Evolutionary conservation across 306 rosid genomes (phyloP).

Genomic region (Calophaca sinica): DNA sequence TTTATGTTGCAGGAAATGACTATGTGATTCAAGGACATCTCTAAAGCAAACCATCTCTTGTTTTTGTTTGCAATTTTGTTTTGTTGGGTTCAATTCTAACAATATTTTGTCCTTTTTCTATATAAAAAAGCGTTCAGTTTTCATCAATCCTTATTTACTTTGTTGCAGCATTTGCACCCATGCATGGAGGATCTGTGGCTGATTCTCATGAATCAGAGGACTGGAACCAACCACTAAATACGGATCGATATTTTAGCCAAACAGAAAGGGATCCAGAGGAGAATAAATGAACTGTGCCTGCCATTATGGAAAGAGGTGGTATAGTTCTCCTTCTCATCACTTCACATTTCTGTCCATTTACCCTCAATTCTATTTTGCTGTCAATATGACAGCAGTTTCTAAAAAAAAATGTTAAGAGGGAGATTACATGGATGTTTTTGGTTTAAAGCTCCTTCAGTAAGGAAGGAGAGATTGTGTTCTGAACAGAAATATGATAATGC

Average conservation of each 20-base stretch:
- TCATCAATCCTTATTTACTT: slow-evolving; percentile 27
- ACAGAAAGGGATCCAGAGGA: slow-evolving; percentile 51
- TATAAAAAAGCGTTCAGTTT: slow-evolving; percentile 15
- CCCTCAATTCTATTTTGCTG: slow-evolving; percentile 22
- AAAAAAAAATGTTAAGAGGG: not conserved
- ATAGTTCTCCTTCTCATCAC: slow-evolving; percentile 32
- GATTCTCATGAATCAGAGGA: slow-evolving; percentile 47
- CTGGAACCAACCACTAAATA: slow-evolving; percentile 62
- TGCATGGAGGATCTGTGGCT: slow-evolving; percentile 58
- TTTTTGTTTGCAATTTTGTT: slow-evolving; percentile 19
- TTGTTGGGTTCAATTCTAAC: slow-evolving; percentile 17
- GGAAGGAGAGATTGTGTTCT: slow-evolving; percentile 19
- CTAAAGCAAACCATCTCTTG: not conserved
- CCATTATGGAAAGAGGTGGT: not conserved
- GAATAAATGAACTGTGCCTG: slow-evolving; percentile 23
- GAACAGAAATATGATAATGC: slow-evolving; percentile 32
- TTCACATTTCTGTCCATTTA: not conserved
- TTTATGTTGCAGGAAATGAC: slow-evolving; percentile 13
- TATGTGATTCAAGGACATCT: slow-evolving; percentile 17
- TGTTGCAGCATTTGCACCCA: slow-evolving; percentile 91
- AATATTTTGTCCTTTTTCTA: slow-evolving; percentile 1
- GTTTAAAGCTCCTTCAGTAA: slow-evolving; percentile 16
- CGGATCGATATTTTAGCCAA: slow-evolving; percentile 68
- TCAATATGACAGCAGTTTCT: slow-evolving; percentile 3
- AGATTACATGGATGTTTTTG: slow-evolving; percentile 13